A percentile compares a stretch with the other conserved stretches of the same genome.
Conservation (phyloP, 1,284 basidiomycete genomes). For the Ustilago tritici region DNA sequence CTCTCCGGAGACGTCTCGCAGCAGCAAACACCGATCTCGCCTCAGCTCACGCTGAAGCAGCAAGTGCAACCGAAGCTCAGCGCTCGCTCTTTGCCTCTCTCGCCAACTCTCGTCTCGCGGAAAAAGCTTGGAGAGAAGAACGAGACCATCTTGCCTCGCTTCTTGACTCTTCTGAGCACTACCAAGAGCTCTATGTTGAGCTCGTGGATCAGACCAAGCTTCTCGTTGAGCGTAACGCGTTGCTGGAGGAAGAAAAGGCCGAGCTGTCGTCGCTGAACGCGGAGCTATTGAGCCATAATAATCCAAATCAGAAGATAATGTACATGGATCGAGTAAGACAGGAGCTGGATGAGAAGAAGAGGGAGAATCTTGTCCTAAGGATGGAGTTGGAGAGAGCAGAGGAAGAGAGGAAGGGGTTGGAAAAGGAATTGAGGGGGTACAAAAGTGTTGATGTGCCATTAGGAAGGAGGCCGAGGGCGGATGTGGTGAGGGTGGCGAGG, state of each 20-base stretch:
- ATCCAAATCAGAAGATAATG: conserved; percentile 51
- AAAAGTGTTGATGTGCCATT: conserved; percentile 47
- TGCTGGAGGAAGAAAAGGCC: conserved; percentile 42
- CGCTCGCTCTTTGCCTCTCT: conserved; percentile 29
- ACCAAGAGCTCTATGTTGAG: conserved; percentile 32
- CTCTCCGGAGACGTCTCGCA: conserved; percentile 18
- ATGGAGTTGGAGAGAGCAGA: conserved; percentile 33
- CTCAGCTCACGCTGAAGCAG: conserved; percentile 19
- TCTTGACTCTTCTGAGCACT: conserved; percentile 32
- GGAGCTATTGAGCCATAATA: conserved; percentile 46
- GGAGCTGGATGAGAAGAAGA: conserved; percentile 39
- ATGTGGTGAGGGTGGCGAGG: conserved; percentile 34
- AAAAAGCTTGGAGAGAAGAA: conserved; percentile 39
- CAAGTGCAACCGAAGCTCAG: conserved; percentile 24
- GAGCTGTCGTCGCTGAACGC: conserved; percentile 37
- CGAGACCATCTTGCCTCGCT: conserved; percentile 35
- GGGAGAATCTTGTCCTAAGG: conserved; percentile 27
- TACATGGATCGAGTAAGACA: conserved; percentile 47
- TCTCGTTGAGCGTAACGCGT: conserved; percentile 32
- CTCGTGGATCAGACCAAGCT: conserved; percentile 40
- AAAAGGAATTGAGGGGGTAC: conserved; percentile 31
- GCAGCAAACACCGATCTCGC: background rate
- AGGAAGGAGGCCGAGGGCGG: conserved; percentile 35
- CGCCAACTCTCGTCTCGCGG: conserved; percentile 35
- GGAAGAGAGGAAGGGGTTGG: conserved; percentile 16